phyloP scores from a whole-genome alignment of 768 basidiomycete genomes.

The Leccinum rimulosum region DNA sequence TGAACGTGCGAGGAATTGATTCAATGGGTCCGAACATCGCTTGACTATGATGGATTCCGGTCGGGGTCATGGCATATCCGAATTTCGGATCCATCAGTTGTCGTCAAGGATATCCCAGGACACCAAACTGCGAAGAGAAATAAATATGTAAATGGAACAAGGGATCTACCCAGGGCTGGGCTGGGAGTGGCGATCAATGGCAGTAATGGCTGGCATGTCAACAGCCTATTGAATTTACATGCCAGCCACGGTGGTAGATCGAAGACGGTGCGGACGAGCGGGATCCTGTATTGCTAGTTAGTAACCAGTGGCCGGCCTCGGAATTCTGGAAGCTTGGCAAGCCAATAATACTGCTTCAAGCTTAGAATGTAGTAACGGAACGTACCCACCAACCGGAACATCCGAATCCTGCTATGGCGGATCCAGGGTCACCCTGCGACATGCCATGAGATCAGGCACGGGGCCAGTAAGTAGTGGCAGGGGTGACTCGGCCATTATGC shows the following conservation, averaged over 20 bases:
- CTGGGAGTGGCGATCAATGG: not conserved
- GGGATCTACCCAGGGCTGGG: not conserved
- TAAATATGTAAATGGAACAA: too few relatives aligned
- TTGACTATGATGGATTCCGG: not conserved
- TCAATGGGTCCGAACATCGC: not conserved
- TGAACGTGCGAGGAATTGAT: not conserved
- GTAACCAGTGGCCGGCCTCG: not conserved
- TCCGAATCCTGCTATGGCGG: not conserved
- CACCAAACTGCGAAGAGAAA: not conserved
- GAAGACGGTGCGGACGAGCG: not conserved
- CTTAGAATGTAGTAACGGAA: not conserved
- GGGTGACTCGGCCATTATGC: conserved; percentile 1
- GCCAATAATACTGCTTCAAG: not conserved
- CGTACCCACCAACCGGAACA: not conserved
- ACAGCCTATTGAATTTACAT: not conserved
- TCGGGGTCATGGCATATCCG: not conserved
- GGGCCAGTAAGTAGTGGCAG: not conserved
- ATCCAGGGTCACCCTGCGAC: not conserved
- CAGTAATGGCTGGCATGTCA: not conserved
- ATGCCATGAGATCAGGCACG: conserved; percentile 6
- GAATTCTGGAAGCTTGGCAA: not conserved
- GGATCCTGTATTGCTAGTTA: not conserved
- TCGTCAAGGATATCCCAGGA: not conserved
- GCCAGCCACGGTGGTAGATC: not conserved
- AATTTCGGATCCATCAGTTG: not conserved